Evolutionary conservation across 2,329 filamentous ascomycete species (phyloP), one percentile per base, ranked within the genome.

Genomic region (Colletotrichum costaricense): DNA sequence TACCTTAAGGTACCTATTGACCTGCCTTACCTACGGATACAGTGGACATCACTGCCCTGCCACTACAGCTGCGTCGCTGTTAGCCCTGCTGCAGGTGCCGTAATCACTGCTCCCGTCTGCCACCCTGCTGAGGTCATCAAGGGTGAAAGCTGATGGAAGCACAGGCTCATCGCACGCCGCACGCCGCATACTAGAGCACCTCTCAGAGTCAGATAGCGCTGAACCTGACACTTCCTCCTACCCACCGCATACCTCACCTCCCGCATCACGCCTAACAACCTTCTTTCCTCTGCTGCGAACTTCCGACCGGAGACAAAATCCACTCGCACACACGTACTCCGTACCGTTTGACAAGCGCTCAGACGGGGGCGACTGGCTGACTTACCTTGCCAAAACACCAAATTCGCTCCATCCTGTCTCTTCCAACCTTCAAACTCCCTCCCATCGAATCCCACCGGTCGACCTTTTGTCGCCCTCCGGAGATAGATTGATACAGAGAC

Each of bases 311-410:
- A 65, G 70, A 60, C 66, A 65, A 64, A 64, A 62, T 26, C 46
- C 67, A 66, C 49, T 70, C 67, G 22, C 71, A 62, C 71, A 71
- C 71, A 71, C 67, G 63, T 70, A 35, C 33, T 35, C 33, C 33
- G 33, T 35, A 70, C 70, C 56, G 67, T 71, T 73, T 73, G 71
- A 73, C 71, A 73, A 73, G 71, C 71, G 71, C 71, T 73, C 71
- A 66, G 71, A 66, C 71, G 71, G 67, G 55, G 60, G 54, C 42
- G 16, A 49, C 42, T 49, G 42, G 19, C 12, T 62, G 67, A 66
- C 67, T 71, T 71, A 71, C 60, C 71, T 63, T 57, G 65, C 67
- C 71, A 73, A 70, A 73, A 66, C 71, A 73, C 62, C 67, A 71
- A 63, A 71, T 49, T 60, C 60, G 35, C 60, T 38, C 71, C 60